Evolutionary conservation across 1,284 basidiomycete species (phyloP).

Genomic region (Phellopilus nigrolimitatus): DNA sequence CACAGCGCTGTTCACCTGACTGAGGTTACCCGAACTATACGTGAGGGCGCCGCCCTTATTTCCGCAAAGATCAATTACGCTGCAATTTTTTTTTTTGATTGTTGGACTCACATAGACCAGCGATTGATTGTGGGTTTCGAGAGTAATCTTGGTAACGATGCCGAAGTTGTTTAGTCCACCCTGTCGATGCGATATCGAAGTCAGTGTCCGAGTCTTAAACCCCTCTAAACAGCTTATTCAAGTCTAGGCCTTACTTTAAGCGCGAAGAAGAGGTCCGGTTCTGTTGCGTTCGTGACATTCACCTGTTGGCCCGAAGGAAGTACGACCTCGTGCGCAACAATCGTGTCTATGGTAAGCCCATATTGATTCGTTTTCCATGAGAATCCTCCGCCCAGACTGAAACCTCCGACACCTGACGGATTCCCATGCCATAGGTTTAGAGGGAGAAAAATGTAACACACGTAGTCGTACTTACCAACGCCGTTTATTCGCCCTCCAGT

Average conservation of each 20-base stretch:
- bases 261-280: constrained; percentile 16
- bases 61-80: background rate
- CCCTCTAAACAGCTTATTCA: background rate
- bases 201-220: background rate
- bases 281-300: background rate
- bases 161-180: constrained; percentile 19
- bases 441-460: background rate
- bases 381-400: constrained; percentile 11
- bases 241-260: constrained; percentile 8
- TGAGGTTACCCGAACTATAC: constrained; percentile 2
- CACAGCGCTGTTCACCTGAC: constrained; percentile 8
- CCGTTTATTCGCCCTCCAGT: constrained; percentile 25
- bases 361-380: constrained; percentile 20
- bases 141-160: constrained; percentile 14
- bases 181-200: background rate
- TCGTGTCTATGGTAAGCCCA: constrained; percentile 16
- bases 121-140: constrained; percentile 4
- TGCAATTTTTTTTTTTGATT: background rate
- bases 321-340: constrained; percentile 12
- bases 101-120: constrained; percentile 10
- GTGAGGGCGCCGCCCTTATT: constrained; percentile 13
- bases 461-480: constrained; percentile 10
- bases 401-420: constrained; percentile 2
- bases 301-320: constrained; percentile 11
- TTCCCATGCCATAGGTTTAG: background rate